Base-by-base conservation (phyloP, 2,329 filamentous ascomycete species). In the Xylariaceae sp. region DNA sequence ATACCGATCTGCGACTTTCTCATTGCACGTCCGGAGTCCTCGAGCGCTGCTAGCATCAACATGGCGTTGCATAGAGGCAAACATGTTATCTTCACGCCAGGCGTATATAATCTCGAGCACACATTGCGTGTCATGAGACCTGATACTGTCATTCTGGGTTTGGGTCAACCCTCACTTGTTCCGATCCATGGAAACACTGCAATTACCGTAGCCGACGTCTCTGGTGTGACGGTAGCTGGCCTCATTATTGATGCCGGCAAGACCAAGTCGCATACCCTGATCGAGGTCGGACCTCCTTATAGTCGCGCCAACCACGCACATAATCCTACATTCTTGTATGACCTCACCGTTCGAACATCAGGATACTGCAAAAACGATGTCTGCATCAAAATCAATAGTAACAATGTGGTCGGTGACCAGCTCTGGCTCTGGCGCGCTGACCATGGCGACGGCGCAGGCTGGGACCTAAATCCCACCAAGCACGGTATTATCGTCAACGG, bases 341-440 rank as follows among this genome's bases (percentile, higher is more conserved):
- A 73, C 49, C 55, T 73, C 39, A 73, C 71, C 3, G 63, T 72
- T n/a, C 68, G 71, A 45, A 72, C 70, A 1, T 69, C 62, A 0
- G 71, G 70, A 3, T 57, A 55, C 30, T 64, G 64, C n/a, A 65
- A 39, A 47, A 73, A 73, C 62, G 66, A 69, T 30, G 56, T 68
- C 9, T 70, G 70, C 4, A 71, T 73, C 44, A 56, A 52, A 2
- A 68, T 73, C 53, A 71, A 73, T 39, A 73, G 71, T 57, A 60
- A 66, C 57, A 64, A 72, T 57, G 68, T 70, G 6, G 61, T 72
- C 1, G 68, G 69, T 34, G 71, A 73, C 57, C 71, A 73, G 53
- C 52, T 73, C 13, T 73, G 71, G 71, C 59, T 73, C 4, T 73
- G 71, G 71, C 70, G 71, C 4, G 71, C 71, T 1, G 71, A 73